Conservation (phyloP, 805 yeast species). For the Starmerella powellii region DNA sequence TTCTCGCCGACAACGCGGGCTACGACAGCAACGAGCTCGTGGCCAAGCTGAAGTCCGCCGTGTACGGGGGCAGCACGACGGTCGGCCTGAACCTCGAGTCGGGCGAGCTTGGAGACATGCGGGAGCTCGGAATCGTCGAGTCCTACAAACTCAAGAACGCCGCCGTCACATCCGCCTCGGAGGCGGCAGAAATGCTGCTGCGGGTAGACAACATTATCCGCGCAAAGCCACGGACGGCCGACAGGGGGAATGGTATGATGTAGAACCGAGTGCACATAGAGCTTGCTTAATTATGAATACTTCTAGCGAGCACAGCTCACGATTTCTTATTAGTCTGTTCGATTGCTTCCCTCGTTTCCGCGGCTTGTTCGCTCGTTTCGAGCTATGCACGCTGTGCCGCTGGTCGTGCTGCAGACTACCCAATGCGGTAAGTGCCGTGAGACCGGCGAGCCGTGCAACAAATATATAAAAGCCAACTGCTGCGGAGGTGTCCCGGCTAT, state of each 20-base stretch:
- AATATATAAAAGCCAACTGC: no score
- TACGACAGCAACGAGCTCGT: constrained; percentile 87
- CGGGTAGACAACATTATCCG: constrained; percentile 95
- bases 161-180: constrained; percentile 91
- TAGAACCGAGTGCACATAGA: constrained; percentile 1
- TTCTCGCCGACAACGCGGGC: constrained; percentile 95
- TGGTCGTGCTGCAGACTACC: no score
- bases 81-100: constrained; percentile 79
- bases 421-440: no score
- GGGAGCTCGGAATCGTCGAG: constrained; percentile 86
- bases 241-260: constrained; percentile 28
- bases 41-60: constrained; percentile 76
- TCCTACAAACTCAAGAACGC: constrained; percentile 84
- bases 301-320: no score
- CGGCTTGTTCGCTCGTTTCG: no score
- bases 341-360: no score
- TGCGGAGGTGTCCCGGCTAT: no score
- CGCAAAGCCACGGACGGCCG: constrained; percentile 96
- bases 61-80: constrained; percentile 83
- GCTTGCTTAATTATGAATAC: no score
- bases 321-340: no score
- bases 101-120: constrained; percentile 86
- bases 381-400: no score
- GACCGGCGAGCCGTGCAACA: no score
- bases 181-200: constrained; percentile 90